Evolutionary conservation across 1,139 yeast genomes (phyloP), one percentile per base, ranked within the genome.

Genomic region (Scheffersomyces titani): DNA sequence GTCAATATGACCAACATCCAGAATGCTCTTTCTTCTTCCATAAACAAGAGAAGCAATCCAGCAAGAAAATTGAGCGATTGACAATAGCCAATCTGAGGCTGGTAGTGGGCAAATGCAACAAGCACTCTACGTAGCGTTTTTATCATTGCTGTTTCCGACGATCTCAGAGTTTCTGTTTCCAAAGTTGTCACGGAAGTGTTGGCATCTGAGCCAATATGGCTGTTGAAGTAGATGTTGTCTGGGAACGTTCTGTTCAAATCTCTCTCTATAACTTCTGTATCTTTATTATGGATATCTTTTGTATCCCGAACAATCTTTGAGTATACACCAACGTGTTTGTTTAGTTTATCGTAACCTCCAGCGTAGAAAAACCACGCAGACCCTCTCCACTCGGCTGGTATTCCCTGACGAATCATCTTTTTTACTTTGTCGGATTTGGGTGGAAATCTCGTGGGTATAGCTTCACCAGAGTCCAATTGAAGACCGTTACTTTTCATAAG

Each of bases 331-430:
- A 77, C 77, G 67, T 91, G 85, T 51, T 85, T 85, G 62, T 85
- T 86, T 57, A 91, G 72, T 61, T 82, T 83, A 57, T 92, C 97
- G 59, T 86, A 82, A 1, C 98, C 98, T n/a, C 88, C 87, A n/a
- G 97, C 97, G 71, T 91, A 93, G 76, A 86, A 89, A 78, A 94
- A 94, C 99, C 99, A 94, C 0, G 98, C 98, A 63, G 85, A 86
- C 0, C 98, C 99, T 63, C 99, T 78, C 97, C 98, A 93, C 69
- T 92, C 97, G 0, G 97, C 93, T 0, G 99, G 98, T 9, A 94
- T 88, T 6, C 99, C 99, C 69, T 90, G 89, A 57, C 98, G 82
- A 16, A 94, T 84, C 68, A 91, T 87, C 60, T 96, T 84, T 68
- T 90, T 89, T 60, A 92, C 80, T 65, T 90, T 92, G 59, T 90